phyloP scores from a whole-genome alignment of 345 rosid genomes.

The Heritiera littoralis region DNA sequence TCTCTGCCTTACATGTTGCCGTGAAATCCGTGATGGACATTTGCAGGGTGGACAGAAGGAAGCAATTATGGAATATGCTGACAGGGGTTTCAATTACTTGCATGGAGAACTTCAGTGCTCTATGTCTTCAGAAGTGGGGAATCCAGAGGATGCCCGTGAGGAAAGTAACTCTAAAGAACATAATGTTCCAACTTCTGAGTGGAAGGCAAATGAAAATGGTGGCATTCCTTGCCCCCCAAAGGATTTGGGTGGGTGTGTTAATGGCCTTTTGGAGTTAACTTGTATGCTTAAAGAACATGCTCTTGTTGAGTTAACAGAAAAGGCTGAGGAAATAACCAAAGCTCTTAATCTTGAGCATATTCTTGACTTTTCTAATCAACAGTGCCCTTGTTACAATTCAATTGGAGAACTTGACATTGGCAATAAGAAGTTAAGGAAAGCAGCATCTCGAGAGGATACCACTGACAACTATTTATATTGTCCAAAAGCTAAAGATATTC shows the following conservation, averaged over 20 bases:
- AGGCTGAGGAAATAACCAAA: slow-evolving; percentile 36
- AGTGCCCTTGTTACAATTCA: slow-evolving; percentile 40
- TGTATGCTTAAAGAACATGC: slow-evolving; percentile 31
- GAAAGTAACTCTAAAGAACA: slow-evolving; percentile 1
- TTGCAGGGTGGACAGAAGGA: slow-evolving; percentile 31
- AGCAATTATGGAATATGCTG: slow-evolving; percentile 22
- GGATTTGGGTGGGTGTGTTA: slow-evolving; percentile 42
- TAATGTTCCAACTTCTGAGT: slow-evolving; percentile 18
- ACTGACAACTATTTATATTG: too few relatives aligned
- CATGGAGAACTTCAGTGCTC: slow-evolving; percentile 32
- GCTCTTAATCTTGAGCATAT: background rate
- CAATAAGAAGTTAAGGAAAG: background rate
- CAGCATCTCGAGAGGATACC: too few relatives aligned
- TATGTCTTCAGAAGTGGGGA: background rate
- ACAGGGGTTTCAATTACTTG: slow-evolving; percentile 24
- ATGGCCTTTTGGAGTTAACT: slow-evolving; percentile 34
- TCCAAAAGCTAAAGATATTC: too few relatives aligned
- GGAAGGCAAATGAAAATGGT: slow-evolving; percentile 47
- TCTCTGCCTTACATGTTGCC: slow-evolving; percentile 48
- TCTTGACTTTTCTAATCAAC: slow-evolving; percentile 2
- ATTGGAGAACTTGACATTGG: slow-evolving; percentile 25
- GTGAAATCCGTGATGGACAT: slow-evolving; percentile 40
- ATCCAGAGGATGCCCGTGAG: background rate
- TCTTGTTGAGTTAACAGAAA: slow-evolving; percentile 40
- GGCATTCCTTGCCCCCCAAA: slow-evolving; percentile 40